Percentiles rank a stretch among this genome's conserved stretches.
Evolutionary conservation across 306 rosid genomes (phyloP).

Genomic region (Adenanthera pavonina): DNA sequence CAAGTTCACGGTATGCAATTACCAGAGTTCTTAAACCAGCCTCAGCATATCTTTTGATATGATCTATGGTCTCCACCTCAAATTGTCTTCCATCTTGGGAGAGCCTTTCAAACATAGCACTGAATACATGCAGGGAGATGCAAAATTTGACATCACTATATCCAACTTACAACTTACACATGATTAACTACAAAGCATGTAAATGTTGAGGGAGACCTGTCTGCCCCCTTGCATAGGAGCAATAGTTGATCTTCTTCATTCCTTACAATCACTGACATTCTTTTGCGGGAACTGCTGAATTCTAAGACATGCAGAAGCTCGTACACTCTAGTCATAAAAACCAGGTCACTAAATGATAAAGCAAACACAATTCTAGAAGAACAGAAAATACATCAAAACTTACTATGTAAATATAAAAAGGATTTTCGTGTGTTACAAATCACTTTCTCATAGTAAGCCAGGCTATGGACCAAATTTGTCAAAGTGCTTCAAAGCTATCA

Average conservation of each 20-base stretch:
- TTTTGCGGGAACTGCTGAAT: conserved; percentile 88
- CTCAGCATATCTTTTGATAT: conserved; percentile 74
- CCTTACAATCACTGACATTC: conserved; percentile 94
- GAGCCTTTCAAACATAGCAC: conserved; percentile 80
- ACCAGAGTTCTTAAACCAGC: conserved; percentile 91
- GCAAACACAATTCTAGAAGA: conserved; percentile 16
- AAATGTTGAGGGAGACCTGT: conserved; percentile 66
- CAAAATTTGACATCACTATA: conserved; percentile 36
- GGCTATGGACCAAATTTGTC: conserved; percentile 30
- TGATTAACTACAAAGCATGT: conserved; percentile 29
- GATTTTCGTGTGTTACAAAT: neutral
- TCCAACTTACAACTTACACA: conserved; percentile 38
- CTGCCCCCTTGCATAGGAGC: conserved; percentile 94
- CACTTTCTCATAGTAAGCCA: neutral
- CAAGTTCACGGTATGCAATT: conserved; percentile 67
- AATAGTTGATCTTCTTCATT: conserved; percentile 61
- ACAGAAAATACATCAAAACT: conserved; percentile 11
- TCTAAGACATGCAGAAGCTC: conserved; percentile 78
- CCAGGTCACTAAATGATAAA: conserved; percentile 29
- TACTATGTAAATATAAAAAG: neutral
- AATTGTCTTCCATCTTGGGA: conserved; percentile 66
- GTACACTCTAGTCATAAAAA: conserved; percentile 61
- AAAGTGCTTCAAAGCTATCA: conserved; percentile 11
- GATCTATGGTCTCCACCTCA: conserved; percentile 74
- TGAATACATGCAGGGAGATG: conserved; percentile 47